Percentiles rank a stretch among this genome's conserved stretches.
Conservation (phyloP, 2,329 filamentous ascomycete species). For the Epichloe sylvatica region DNA sequence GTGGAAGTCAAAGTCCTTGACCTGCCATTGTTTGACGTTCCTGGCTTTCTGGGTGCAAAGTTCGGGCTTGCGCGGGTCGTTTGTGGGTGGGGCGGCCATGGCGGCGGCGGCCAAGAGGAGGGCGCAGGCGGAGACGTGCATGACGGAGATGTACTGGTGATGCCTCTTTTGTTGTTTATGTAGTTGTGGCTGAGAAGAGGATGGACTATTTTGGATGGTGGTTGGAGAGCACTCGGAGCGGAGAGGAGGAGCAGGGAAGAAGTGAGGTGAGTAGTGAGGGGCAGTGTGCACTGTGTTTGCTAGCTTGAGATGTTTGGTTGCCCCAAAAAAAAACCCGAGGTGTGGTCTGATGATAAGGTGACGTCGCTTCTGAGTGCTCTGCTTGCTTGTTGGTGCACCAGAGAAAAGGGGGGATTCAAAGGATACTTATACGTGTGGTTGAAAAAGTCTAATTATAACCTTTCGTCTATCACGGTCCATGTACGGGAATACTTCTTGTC, state of each 20-base stretch:
- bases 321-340: not conserved
- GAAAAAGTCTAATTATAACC: not conserved
- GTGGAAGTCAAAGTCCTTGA: slow-evolving; percentile 33
- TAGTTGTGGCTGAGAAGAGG: not conserved
- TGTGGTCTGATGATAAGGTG: not conserved
- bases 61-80: slow-evolving; percentile 1
- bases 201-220: not conserved
- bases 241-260: too few species aligned
- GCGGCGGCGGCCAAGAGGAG: slow-evolving; percentile 14
- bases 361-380: not conserved
- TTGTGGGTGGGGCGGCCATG: slow-evolving; percentile 11
- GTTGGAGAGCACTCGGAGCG: too few species aligned
- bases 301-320: not conserved
- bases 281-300: not conserved
- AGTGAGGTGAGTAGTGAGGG: too few species aligned
- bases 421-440: not conserved
- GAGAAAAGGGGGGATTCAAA: not conserved
- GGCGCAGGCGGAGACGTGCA: slow-evolving; percentile 9
- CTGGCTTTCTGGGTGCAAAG: slow-evolving; percentile 12
- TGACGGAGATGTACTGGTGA: slow-evolving; percentile 2
- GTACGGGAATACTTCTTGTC: too few species aligned
- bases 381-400: too few species aligned
- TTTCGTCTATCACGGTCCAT: too few species aligned
- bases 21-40: slow-evolving; percentile 21
- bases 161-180: not conserved